Evolutionary conservation across 768 basidiomycete genomes (phyloP), one percentile per base, ranked within the genome.

Genomic region (Hebeloma cylindrosporum): DNA sequence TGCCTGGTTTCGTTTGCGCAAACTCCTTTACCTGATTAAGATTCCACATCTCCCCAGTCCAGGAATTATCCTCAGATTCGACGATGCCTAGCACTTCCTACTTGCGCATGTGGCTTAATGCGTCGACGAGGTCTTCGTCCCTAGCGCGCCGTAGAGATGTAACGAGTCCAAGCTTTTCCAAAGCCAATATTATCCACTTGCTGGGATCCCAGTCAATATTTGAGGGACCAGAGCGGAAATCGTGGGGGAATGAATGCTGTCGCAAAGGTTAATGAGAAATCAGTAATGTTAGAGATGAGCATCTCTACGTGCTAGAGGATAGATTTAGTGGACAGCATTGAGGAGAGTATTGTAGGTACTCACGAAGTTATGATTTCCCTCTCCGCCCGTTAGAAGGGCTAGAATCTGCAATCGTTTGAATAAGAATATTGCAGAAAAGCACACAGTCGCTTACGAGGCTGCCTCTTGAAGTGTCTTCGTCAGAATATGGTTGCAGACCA

Each of bases 341-440:
- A 30, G 8, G 43, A 34, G 6, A 16, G 5, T 14, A 4, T 25
- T 5, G 29, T 13, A 17, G 5, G 26, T 32, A 54, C 83, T 61
- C 58, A 84, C 82, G 56, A 82, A 85, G 51, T 87, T 88, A 60
- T 88, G 85, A 55, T 84, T 85, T 18, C 86, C 86, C 69, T 91
- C 88, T 16, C 87, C 86, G 28, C 79, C 75, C 0, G 86, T 88
- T 18, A 87, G 63, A 2, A 88, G 51, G 0, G 86, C 85, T 3
- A 88, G 66, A 7, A 87, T 44, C 84, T 88, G 55, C 23, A 21
- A 16, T 30, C 10, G 26, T 25, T 29, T 50, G 5, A 38, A 18
- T 27, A 20, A 9, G 10, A 4, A 29, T 4, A 16, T 16, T 26
- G 7, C 16, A 21, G 26, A 20, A 10, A 20, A 14, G 22, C 13